These are phyloP conservation scores for Leucoagaricus sp. DNA, from an alignment of 1,284 basidiomycete species.

Conservation along the genomic window DNA sequence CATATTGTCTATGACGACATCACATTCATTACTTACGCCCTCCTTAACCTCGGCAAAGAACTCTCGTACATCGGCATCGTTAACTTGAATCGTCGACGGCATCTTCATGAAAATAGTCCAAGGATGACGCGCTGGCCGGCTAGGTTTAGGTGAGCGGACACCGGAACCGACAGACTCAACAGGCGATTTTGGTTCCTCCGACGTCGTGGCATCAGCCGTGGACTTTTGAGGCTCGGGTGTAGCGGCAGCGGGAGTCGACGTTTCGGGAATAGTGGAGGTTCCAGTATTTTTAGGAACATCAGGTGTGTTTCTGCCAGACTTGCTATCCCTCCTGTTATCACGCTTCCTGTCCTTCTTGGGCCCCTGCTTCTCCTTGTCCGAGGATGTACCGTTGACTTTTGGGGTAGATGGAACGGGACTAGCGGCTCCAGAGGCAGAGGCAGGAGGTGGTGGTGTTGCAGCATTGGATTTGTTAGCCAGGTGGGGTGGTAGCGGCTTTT, in stretches of 20 bases:
- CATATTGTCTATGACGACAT: conserved; percentile 14
- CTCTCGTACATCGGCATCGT: conserved; percentile 70
- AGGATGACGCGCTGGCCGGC: conserved; percentile 67
- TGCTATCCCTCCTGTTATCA: conserved; percentile 57
- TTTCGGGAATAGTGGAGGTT: conserved; percentile 21
- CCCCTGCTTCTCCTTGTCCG: conserved; percentile 20
- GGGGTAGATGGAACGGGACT: conserved; percentile 24
- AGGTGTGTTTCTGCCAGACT: conserved; percentile 27
- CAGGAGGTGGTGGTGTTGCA: conserved; percentile 26
- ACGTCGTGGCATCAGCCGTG: conserved; percentile 14
- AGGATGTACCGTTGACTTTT: conserved; percentile 43
- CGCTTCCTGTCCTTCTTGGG: conserved; percentile 54
- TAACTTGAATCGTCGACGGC: conserved; percentile 45
- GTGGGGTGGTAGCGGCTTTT: conserved; percentile 35
- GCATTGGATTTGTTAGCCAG: conserved; percentile 34
- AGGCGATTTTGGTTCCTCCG: conserved; percentile 47
- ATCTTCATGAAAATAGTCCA: conserved; percentile 87
- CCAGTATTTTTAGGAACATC: conserved; percentile 19
- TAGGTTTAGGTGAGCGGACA: conserved; percentile 64
- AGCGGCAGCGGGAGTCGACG: conserved; percentile 17
- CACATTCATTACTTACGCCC: conserved; percentile 46
- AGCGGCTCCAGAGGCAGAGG: conserved; percentile 18
- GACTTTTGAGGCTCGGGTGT: conserved; percentile 20
- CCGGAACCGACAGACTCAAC: conserved; percentile 60
- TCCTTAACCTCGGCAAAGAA: conserved; percentile 73